Evolutionary conservation across 208 protist species (phyloP).

Genomic region (Trichomonas vaginalis): DNA sequence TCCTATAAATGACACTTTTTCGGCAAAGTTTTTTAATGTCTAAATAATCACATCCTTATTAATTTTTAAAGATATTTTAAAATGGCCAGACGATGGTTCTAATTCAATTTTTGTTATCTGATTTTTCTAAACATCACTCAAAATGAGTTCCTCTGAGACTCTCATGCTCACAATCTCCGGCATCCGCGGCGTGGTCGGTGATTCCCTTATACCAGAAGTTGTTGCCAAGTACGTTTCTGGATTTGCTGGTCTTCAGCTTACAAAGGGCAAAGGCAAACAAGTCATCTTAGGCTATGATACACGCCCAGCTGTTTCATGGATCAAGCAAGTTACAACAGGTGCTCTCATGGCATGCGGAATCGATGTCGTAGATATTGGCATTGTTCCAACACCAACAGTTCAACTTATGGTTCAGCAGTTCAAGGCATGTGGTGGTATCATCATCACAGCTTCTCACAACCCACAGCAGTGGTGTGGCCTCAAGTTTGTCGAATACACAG

Average conservation of each 20-base stretch:
- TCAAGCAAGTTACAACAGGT: neutral
- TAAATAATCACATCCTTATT: too few species aligned
- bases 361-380: neutral
- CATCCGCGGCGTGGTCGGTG: neutral
- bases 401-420: neutral
- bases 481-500: neutral
- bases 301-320: neutral
- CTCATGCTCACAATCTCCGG: constrained; percentile 5
- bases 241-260: neutral
- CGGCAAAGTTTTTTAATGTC: too few species aligned
- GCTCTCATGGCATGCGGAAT: neutral
- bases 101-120: too few species aligned
- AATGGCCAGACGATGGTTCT: too few species aligned
- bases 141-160: neutral
- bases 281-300: neutral
- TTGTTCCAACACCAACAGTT: constrained; percentile 15
- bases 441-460: neutral
- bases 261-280: neutral
- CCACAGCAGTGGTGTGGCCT: neutral
- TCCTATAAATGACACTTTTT: too few species aligned
- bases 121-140: too few species aligned
- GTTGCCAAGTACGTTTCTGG: neutral
- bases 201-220: neutral
- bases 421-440: neutral
- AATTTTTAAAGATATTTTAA: too few species aligned